Evolutionary conservation across 768 basidiomycete species (phyloP), one percentile per base, ranked within the genome.

Genomic region (Lactifluus echinatus): DNA sequence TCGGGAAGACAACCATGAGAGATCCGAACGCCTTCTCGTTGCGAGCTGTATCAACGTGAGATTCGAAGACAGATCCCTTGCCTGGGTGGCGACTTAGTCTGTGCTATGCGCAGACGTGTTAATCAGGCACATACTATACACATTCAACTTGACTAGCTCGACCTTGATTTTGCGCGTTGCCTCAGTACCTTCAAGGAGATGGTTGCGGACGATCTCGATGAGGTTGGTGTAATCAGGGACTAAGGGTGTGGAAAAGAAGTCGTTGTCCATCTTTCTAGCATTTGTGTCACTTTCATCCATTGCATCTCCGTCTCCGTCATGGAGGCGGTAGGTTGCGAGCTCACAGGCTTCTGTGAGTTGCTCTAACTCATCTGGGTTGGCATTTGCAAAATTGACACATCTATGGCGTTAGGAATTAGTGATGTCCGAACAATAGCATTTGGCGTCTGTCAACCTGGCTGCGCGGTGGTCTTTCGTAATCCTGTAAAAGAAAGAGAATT

Each of bases 1-100:
- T 75, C 15, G 52, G 52, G 26, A 53, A 53, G 10, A 36, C 14
- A 14, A 52, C 17, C 12, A 52, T 21, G 4, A 52, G 50, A 17
- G 52, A 53, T 3, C 43, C 52, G 11, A 53, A 29, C 33, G 45
- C 24, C 10, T 19, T 26, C 26, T 26, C 8, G 17, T 15, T 10
- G 3, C 21, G 40, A 8, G 19, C 29, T 21, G 51, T 23, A 23
- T 51, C 50, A 28, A 51, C 19, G 19, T 42, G 50, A 14, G 39
- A 39, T 19, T 51, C 40, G n/a, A 21, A 51, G 28, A 31, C 28
- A 15, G 52, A 53, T 24, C 24, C 53, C 26, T 54, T 23, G 15
- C 23, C 44, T 46, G 33, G 17, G 44, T 8, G 28, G n/a, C 5
- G n/a, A 19, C 12, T 21, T 29, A 19, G 31, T 24, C 12, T 28